Evolutionary conservation across 768 basidiomycete genomes (phyloP).

Genomic region (Amanita phalloides): DNA sequence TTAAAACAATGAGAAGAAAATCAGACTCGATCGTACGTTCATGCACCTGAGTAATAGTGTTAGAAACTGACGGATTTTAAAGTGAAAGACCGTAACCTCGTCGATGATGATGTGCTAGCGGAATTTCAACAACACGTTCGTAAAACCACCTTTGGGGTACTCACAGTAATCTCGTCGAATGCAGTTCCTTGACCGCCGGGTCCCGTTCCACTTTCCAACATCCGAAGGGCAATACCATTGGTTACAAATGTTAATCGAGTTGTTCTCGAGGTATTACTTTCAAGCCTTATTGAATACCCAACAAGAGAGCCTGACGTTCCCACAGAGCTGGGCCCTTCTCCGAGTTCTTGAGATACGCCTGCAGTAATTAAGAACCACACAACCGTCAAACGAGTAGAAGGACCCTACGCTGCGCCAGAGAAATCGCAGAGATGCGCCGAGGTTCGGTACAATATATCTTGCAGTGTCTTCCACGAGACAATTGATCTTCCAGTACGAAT

Average conservation of each 20-base stretch:
- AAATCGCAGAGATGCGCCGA: constrained; percentile 90
- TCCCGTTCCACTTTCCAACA: constrained; percentile 84
- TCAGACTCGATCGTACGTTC: constrained; percentile 97
- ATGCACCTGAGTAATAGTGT: constrained; percentile 49
- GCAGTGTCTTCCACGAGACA: constrained; percentile 71
- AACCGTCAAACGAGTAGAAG: not conserved
- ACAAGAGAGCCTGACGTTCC: constrained; percentile 74
- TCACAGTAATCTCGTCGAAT: constrained; percentile 91
- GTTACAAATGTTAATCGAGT: constrained; percentile 82
- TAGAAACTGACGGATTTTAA: not conserved
- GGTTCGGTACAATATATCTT: constrained; percentile 95
- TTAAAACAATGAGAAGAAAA: constrained; percentile 90
- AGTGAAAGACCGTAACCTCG: constrained; percentile 39
- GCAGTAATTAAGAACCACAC: not conserved
- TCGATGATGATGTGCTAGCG: constrained; percentile 90
- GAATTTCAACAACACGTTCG: constrained; percentile 2
- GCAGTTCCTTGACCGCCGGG: constrained; percentile 62
- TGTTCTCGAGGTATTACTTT: constrained; percentile 72
- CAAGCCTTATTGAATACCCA: constrained; percentile 90
- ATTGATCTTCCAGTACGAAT: constrained; percentile 86
- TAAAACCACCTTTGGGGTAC: constrained; percentile 11
- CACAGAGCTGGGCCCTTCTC: constrained; percentile 69
- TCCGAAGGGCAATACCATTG: constrained; percentile 90
- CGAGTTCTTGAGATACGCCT: constrained; percentile 83
- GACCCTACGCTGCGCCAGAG: constrained; percentile 70